phyloP scores from a whole-genome alignment of 1,284 basidiomycete genomes.

The Apiotrichum akiyoshidainum region DNA sequence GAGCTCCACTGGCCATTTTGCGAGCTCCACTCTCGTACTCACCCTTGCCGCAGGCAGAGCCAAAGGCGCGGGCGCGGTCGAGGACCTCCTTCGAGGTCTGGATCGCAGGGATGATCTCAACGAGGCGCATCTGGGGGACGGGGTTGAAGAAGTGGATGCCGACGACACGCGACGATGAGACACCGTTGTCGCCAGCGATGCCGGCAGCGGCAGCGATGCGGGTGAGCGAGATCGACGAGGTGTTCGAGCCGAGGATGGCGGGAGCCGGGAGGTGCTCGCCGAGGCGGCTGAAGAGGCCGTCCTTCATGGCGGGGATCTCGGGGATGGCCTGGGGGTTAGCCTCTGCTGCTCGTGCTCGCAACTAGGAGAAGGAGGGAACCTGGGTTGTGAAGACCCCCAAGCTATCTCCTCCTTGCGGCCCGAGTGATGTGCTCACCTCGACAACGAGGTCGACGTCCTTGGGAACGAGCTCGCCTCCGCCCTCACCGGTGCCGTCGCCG shows the following conservation, averaged over 20 bases:
- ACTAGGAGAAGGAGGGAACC: not conserved
- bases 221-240: constrained; percentile 89
- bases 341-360: no score
- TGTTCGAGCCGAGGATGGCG: constrained; percentile 87
- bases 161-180: constrained; percentile 22
- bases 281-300: constrained; percentile 70
- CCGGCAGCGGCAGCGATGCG: constrained; percentile 82
- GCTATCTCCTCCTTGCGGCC: not conserved
- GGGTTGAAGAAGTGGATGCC: constrained; percentile 93
- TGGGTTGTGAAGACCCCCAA: not conserved
- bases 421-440: constrained; percentile 59
- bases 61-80: constrained; percentile 74
- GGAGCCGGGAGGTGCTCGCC: constrained; percentile 64
- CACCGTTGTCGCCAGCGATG: constrained; percentile 45
- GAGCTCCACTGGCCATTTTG: no score
- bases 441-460: constrained; percentile 82
- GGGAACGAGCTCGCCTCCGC: constrained; percentile 52
- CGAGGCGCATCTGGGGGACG: constrained; percentile 81
- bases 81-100: constrained; percentile 80
- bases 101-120: constrained; percentile 86
- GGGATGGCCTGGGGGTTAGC: constrained; percentile 68
- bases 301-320: constrained; percentile 78
- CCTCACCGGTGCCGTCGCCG: constrained; percentile 30
- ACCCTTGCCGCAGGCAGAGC: constrained; percentile 87
- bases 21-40: constrained; percentile 12